Base-by-base conservation (phyloP, 2,329 filamentous ascomycete species). In the Plenodomus lindquistii region DNA sequence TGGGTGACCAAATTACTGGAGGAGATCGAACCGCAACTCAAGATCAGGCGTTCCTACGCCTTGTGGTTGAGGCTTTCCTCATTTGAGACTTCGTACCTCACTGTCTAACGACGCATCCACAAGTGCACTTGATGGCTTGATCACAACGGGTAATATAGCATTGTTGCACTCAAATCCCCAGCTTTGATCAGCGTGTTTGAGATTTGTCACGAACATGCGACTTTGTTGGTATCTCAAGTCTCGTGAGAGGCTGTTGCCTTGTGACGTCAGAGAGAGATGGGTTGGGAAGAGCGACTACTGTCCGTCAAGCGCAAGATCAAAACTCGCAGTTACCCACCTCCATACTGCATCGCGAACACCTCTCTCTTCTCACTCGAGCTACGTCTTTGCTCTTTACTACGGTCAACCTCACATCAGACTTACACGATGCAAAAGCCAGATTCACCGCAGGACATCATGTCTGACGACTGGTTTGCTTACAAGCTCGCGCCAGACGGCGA, bases 401-500 rank as follows among this genome's bases (percentile, higher is more conserved):
- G 15, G 6, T 15, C 6, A 7, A 31, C 27, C 27, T 31, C 27
- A 15, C 10, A 11, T 15, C 11, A 31, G 6, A 15, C 4, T 8
- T 31, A 4, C 27, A 15, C 4, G 6, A 31, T 31, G 27, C 6
- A 31, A 31, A 31, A 31, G 11, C 27, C 27, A 31, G 27, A 31
- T 4, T 31, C 27, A 15, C 27, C 27, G 27, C 27, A 31, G 27
- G 27, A 17, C 29, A 40, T 35, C 37, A 49, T 42, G 42, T 49
- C 46, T 5, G 44, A 42, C n/a, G 27, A 40, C 16, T 55, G 53
- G 53, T 50, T 53, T 20, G 21, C 46, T 3, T 44, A 19, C 13
- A 44, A 46, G n/a, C 37, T 55, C 36, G 38, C 34, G 2, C 50
- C 50, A 13, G 31, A 50, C 27, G 27, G 27, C 27, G 27, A 31